Evolutionary conservation across 208 protist genomes (phyloP).

Genomic region (Trypanosoma brucei): DNA sequence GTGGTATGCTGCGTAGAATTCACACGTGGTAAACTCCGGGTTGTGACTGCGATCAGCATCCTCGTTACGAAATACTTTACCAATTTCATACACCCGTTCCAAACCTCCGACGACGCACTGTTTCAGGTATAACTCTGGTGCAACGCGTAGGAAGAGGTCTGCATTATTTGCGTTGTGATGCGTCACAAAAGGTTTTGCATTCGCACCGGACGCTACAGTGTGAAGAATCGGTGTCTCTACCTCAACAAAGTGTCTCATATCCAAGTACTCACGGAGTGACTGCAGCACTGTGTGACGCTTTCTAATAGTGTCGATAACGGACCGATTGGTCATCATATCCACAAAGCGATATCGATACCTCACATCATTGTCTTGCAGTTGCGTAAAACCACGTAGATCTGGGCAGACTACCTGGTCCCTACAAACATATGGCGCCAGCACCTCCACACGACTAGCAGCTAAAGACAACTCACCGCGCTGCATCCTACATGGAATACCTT

Average conservation of each 20-base stretch:
- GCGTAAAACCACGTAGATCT: slow-evolving; percentile 59
- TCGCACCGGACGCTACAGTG: slow-evolving; percentile 83
- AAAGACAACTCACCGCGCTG: slow-evolving; percentile 84
- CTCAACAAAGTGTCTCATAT: slow-evolving; percentile 79
- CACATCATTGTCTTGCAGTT: slow-evolving; percentile 67
- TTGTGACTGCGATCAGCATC: slow-evolving; percentile 93
- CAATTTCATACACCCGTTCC: slow-evolving; percentile 94
- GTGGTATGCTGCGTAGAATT: slow-evolving; percentile 92
- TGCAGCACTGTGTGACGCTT: slow-evolving; percentile 58
- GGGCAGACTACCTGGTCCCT: slow-evolving; percentile 81
- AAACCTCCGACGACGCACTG: slow-evolving; percentile 93
- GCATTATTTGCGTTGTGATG: slow-evolving; percentile 86
- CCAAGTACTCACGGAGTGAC: slow-evolving; percentile 69
- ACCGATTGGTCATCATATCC: slow-evolving; percentile 82
- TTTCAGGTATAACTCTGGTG: slow-evolving; percentile 94
- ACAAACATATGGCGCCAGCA: slow-evolving; percentile 82
- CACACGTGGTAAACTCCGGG: slow-evolving; percentile 94
- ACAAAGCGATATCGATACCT: slow-evolving; percentile 87
- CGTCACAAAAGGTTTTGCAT: slow-evolving; percentile 90
- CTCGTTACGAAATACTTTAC: slow-evolving; percentile 93
- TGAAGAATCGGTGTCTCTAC: slow-evolving; percentile 94
- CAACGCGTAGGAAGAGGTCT: slow-evolving; percentile 84
- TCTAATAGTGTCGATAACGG: slow-evolving; percentile 40
- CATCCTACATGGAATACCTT: slow-evolving; percentile 66
- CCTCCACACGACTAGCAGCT: slow-evolving; percentile 36